These are phyloP conservation scores for Scytalidium sp. DNA, from an alignment of 2,329 filamentous ascomycete species.

Conservation along the genomic window DNA sequence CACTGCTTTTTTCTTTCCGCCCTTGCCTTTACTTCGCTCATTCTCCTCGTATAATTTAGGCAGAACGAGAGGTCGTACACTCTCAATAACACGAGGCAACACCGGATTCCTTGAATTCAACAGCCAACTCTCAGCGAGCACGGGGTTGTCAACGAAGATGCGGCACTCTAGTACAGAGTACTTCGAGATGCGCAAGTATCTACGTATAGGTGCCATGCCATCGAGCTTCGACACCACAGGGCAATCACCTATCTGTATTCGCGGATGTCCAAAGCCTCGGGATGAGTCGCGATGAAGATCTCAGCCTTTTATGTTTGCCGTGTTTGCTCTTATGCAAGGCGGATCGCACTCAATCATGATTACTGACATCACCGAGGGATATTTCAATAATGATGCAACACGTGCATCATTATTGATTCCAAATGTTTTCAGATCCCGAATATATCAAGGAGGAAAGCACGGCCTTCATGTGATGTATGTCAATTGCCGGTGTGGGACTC, in stretches of 20 bases:
- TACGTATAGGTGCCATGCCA: constrained; percentile 86
- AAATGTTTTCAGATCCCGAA: background rate
- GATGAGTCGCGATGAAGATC: background rate
- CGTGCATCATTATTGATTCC: background rate
- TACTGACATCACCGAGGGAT: background rate
- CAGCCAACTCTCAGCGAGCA: constrained; percentile 79
- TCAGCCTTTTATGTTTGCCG: background rate
- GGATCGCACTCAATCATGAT: background rate
- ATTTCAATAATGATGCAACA: background rate
- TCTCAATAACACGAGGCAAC: constrained; percentile 78
- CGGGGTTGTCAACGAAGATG: constrained; percentile 91
- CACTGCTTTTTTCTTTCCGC: constrained; percentile 67
- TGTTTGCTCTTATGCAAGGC: background rate
- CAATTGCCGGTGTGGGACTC: background rate
- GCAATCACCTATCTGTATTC: background rate
- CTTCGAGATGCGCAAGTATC: constrained; percentile 88
- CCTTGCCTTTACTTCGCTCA: constrained; percentile 55
- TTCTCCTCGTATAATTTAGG: constrained; percentile 89
- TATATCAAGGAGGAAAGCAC: background rate
- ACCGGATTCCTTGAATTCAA: constrained; percentile 73
- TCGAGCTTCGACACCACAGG: background rate
- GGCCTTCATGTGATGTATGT: background rate
- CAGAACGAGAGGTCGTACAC: constrained; percentile 79
- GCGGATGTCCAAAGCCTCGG: background rate
- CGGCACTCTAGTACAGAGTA: constrained; percentile 95